phyloP scores from a whole-genome alignment of 805 yeast genomes.

The Wickerhamiella dianesei region DNA sequence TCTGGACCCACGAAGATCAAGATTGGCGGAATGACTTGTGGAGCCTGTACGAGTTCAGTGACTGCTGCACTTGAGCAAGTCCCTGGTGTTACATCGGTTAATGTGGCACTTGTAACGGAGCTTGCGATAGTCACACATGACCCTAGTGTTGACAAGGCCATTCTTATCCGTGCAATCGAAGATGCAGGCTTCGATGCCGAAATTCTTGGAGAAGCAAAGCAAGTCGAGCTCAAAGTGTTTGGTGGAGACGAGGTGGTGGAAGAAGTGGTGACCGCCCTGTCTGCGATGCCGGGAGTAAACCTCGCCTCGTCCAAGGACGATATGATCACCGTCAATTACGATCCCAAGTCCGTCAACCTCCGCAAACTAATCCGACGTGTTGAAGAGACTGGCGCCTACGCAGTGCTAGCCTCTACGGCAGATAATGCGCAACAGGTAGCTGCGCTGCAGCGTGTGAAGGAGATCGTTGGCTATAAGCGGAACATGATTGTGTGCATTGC shows the following conservation, averaged over 20 bases:
- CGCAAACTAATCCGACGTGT: conserved; percentile 47
- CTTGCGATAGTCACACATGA: conserved; percentile 48
- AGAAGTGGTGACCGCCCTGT: conserved; percentile 37
- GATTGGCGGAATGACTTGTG: conserved; percentile 81
- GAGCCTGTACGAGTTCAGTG: conserved; percentile 65
- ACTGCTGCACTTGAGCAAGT: conserved; percentile 37
- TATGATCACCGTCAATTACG: conserved; percentile 40
- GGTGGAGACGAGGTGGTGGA: conserved; percentile 48
- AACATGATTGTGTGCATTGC: conserved; percentile 39
- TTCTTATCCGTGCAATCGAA: conserved; percentile 45
- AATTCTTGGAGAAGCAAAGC: conserved; percentile 6
- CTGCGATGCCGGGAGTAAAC: conserved; percentile 34
- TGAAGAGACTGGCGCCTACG: conserved; percentile 41
- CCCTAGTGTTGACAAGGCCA: conserved; percentile 22
- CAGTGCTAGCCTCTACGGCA: conserved; percentile 32
- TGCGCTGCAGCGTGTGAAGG: conserved; percentile 53
- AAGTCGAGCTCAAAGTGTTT: conserved; percentile 26
- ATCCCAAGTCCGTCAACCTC: conserved; percentile 37
- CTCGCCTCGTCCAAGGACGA: conserved; percentile 39
- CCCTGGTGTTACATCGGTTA: conserved; percentile 39
- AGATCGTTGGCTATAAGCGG: conserved; percentile 55
- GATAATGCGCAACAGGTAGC: conserved; percentile 59
- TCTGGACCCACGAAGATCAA: conserved; percentile 12
- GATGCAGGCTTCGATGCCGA: conserved; percentile 61
- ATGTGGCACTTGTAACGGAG: conserved; percentile 66